phyloP scores from a whole-genome alignment of 1,139 yeast genomes.

The Geotrichum bryndzae region DNA sequence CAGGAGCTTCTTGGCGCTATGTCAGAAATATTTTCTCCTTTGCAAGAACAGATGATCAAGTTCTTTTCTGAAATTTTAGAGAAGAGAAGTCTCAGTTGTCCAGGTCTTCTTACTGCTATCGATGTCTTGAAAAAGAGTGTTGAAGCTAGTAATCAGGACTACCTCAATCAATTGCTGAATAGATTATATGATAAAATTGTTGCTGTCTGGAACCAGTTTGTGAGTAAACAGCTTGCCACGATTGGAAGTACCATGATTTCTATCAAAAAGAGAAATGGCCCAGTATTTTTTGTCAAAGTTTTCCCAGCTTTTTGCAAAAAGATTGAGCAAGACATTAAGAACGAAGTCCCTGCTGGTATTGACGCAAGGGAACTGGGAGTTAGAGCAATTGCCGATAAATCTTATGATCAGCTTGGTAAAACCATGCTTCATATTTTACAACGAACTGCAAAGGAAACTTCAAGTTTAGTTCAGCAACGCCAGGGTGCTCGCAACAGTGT shows the following conservation, averaged over 20 bases:
- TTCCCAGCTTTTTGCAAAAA: conserved; percentile 43
- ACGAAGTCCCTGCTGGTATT: conserved; percentile 21
- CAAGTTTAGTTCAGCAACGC: conserved; percentile 13
- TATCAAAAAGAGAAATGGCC: conserved; percentile 38
- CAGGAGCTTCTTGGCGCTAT: conserved; percentile 49
- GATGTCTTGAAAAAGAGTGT: conserved; percentile 38
- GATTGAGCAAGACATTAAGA: conserved; percentile 30
- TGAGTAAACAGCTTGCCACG: conserved; percentile 49
- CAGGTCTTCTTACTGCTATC: conserved; percentile 41
- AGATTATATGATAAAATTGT: conserved; percentile 49
- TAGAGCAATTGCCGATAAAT: conserved; percentile 38
- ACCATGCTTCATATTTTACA: conserved; percentile 33
- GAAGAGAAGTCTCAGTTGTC: conserved; percentile 39
- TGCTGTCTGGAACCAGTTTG: conserved; percentile 53
- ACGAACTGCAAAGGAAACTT: conserved; percentile 29
- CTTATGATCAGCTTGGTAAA: conserved; percentile 39
- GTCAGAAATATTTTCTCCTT: conserved; percentile 51
- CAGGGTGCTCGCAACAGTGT: conserved; percentile 2
- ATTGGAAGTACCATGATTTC: conserved; percentile 50
- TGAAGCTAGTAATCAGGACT: conserved; percentile 61
- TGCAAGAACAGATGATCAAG: conserved; percentile 42
- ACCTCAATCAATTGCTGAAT: conserved; percentile 47
- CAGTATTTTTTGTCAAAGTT: conserved; percentile 42
- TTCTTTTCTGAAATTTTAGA: conserved; percentile 35
- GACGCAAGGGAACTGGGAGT: conserved; percentile 29